Percentiles rank a stretch among this genome's conserved stretches.
Evolutionary conservation across 805 yeast genomes (phyloP).

Genomic region (Yamadazyma endophytica): DNA sequence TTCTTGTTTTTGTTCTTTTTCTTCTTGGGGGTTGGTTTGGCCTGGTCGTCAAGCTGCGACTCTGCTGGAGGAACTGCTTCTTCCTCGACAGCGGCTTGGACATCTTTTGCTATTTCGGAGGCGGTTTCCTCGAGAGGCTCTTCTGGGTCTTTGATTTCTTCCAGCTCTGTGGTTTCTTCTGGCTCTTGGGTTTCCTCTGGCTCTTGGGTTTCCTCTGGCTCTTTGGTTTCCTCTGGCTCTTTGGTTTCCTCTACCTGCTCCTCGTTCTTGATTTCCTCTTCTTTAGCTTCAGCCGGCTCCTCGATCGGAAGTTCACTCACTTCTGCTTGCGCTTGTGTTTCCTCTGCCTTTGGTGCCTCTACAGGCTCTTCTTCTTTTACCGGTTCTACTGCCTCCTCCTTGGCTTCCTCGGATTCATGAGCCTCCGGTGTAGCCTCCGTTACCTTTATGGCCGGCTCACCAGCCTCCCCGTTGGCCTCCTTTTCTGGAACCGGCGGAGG

Average conservation of each 20-base stretch:
- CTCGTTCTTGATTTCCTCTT: slow-evolving; percentile 5
- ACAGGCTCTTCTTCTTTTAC: neutral
- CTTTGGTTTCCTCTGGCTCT: slow-evolving; percentile 1
- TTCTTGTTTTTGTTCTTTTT: slow-evolving; percentile 25
- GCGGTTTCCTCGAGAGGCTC: no score
- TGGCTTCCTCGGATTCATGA: slow-evolving; percentile 6
- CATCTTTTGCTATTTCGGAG: no score
- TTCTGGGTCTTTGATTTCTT: slow-evolving; percentile 5
- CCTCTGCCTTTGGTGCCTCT: slow-evolving; percentile 1
- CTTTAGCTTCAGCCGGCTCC: slow-evolving; percentile 6
- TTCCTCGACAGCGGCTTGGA: no score
- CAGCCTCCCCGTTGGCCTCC: neutral
- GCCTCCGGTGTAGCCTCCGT: slow-evolving; percentile 3
- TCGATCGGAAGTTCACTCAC: neutral
- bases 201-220: slow-evolving; percentile 4
- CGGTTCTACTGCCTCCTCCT: neutral
- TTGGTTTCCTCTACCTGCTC: slow-evolving; percentile 9
- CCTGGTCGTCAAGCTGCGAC: neutral
- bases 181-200: slow-evolving; percentile 3
- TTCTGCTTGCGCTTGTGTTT: slow-evolving; percentile 1
- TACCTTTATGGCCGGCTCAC: slow-evolving; percentile 3
- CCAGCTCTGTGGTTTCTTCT: slow-evolving; percentile 6
- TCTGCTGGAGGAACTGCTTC: no score
- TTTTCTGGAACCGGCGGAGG: slow-evolving; percentile 7
- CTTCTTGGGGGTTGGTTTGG: slow-evolving; percentile 16